These are phyloP conservation scores for Suillus subluteus DNA, from an alignment of 768 basidiomycete genomes.

Conservation along the genomic window DNA sequence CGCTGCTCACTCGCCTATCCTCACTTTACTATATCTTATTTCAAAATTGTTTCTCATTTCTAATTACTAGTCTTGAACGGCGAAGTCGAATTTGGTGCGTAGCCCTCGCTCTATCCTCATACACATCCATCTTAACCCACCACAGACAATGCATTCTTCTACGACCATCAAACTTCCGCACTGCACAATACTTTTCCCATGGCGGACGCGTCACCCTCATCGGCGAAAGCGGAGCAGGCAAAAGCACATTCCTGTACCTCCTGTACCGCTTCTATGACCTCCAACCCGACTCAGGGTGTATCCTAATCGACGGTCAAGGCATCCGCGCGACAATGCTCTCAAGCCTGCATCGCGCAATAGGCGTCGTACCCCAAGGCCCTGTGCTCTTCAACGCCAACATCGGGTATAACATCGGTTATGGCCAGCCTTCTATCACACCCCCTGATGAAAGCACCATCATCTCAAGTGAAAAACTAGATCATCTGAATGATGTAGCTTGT, in stretches of 20 bases:
- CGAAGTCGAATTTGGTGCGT: conserved; percentile 83
- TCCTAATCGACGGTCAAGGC: conserved; percentile 84
- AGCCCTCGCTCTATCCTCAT: too few species aligned
- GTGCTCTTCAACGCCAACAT: conserved; percentile 75
- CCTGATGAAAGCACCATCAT: too few species aligned
- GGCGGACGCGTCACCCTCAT: conserved; percentile 92
- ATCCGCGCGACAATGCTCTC: conserved; percentile 85
- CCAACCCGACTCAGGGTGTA: conserved; percentile 73
- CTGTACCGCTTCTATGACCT: conserved; percentile 94
- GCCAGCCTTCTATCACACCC: too few species aligned
- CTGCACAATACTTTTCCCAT: conserved; percentile 82
- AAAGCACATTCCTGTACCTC: conserved; percentile 83
- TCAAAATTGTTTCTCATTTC: too few species aligned
- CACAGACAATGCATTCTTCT: conserved; percentile 71
- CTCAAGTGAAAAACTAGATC: too few species aligned
- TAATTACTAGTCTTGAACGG: conserved; percentile 67
- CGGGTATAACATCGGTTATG: conserved; percentile 39
- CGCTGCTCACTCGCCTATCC: too few species aligned
- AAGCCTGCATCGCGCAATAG: conserved; percentile 79
- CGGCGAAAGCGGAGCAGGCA: conserved; percentile 80
- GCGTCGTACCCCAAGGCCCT: conserved; percentile 71
- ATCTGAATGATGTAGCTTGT: too few species aligned
- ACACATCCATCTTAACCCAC: background rate
- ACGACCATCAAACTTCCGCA: conserved; percentile 68
- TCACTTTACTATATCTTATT: too few species aligned